Conservation (phyloP, 2,329 filamentous ascomycete genomes). For the Colletotrichum zoysiae region DNA sequence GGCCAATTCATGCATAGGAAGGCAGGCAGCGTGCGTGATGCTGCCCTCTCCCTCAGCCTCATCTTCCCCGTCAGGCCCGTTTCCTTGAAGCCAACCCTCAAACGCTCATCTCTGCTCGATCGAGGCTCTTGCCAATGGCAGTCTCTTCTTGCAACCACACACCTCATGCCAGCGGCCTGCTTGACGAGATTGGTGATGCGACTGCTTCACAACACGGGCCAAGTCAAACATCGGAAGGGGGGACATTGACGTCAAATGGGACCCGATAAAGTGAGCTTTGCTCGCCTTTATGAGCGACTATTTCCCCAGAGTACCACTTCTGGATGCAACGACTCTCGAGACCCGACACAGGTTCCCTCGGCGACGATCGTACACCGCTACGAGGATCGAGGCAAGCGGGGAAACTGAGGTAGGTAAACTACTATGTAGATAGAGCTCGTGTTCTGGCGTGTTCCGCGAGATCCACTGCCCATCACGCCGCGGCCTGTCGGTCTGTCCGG, state of each 20-base stretch:
- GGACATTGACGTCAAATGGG: neutral
- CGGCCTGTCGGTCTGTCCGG: constrained; percentile 7
- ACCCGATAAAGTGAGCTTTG: too few species aligned
- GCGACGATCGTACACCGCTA: constrained; percentile 26
- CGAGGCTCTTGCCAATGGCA: constrained; percentile 30
- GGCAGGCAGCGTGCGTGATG: too few species aligned
- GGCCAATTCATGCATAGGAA: constrained; percentile 32
- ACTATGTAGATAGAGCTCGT: constrained; percentile 32
- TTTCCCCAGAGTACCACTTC: constrained; percentile 1
- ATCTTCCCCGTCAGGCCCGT: constrained; percentile 13
- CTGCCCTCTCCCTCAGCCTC: neutral
- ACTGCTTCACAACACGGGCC: neutral
- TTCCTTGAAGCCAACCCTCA: neutral
- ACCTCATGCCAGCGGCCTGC: constrained; percentile 9
- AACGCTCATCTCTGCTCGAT: neutral
- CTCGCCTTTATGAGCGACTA: neutral
- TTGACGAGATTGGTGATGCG: neutral
- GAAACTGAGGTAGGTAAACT: neutral
- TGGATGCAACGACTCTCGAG: neutral
- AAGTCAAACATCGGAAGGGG: neutral
- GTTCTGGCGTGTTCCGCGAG: constrained; percentile 37
- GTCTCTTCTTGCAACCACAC: constrained; percentile 22
- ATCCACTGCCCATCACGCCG: constrained; percentile 20
- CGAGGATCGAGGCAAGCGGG: constrained; percentile 26
- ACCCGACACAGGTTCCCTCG: neutral